A percentile compares a stretch with the other conserved stretches of the same genome.
phyloP scores from a whole-genome alignment of 306 rosid species.

The Pyrus betulifolia region DNA sequence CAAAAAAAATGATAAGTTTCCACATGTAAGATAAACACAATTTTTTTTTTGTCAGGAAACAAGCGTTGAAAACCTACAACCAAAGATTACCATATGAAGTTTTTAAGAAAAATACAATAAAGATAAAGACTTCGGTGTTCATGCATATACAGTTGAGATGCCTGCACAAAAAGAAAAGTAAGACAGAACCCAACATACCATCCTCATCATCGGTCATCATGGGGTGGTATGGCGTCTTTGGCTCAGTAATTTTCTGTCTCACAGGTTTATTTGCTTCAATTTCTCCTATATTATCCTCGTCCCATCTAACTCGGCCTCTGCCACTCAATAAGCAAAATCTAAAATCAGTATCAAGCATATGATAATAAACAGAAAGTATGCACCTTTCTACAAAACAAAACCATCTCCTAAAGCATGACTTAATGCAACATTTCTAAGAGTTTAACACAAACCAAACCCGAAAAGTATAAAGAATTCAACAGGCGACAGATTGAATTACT shows the following conservation, averaged over 20 bases:
- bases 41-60: neutral
- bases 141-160: constrained; percentile 4
- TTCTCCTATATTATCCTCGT: constrained; percentile 76
- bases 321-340: constrained; percentile 3
- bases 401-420: neutral
- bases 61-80: neutral
- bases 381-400: neutral
- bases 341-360: constrained; percentile 4
- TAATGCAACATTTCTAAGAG: neutral
- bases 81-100: neutral
- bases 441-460: neutral
- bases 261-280: constrained; percentile 97
- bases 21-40: neutral
- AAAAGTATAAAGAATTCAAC: neutral
- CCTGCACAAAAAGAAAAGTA: neutral
- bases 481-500: constrained; percentile 31
- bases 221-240: constrained; percentile 95
- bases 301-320: constrained; percentile 83
- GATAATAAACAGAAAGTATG: neutral
- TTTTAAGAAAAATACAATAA: neutral
- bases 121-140: neutral
- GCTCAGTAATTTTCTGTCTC: constrained; percentile 98
- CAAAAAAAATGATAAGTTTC: neutral
- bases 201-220: constrained; percentile 94
- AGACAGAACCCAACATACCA: constrained; percentile 30